Percentiles rank a stretch among this genome's conserved stretches.
phyloP scores from a whole-genome alignment of 768 basidiomycete genomes.

The Termitomyces sp. region DNA sequence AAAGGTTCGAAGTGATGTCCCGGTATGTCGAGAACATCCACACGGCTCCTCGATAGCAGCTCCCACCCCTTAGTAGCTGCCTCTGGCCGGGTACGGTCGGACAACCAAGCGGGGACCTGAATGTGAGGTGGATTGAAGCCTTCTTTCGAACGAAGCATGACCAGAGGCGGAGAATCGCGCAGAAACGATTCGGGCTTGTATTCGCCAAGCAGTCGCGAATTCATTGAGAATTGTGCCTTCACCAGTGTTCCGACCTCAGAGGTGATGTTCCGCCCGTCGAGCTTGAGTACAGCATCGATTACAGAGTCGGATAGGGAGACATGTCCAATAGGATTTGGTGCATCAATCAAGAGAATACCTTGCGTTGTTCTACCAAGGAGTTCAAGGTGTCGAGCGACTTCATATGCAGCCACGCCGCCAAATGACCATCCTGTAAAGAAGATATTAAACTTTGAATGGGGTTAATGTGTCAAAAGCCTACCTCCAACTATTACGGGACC shows the following conservation, averaged over 20 bases:
- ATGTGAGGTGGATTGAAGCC: constrained; percentile 33
- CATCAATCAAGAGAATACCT: constrained; percentile 66
- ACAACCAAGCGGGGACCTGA: constrained; percentile 49
- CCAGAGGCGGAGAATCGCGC: constrained; percentile 30
- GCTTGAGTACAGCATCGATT: constrained; percentile 42
- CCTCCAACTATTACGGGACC: constrained; percentile 57
- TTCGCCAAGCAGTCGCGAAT: constrained; percentile 38
- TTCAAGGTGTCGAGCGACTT: constrained; percentile 51
- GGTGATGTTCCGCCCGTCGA: constrained; percentile 22
- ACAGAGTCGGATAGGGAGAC: constrained; percentile 48
- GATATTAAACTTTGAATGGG: background rate
- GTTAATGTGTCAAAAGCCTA: constrained; percentile 19
- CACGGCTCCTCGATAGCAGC: constrained; percentile 25
- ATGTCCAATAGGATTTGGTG: constrained; percentile 53
- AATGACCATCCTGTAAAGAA: constrained; percentile 67
- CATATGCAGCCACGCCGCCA: constrained; percentile 70
- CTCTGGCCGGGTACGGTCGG: constrained; percentile 34
- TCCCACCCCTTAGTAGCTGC: constrained; percentile 45
- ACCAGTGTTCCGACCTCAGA: constrained; percentile 33
- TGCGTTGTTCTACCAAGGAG: constrained; percentile 37
- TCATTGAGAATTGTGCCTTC: constrained; percentile 46
- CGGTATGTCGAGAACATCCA: constrained; percentile 52
- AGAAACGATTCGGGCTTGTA: constrained; percentile 35
- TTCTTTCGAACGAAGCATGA: constrained; percentile 51
- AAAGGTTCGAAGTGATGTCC: constrained; percentile 68